Evolutionary conservation across 331 rosid species (phyloP), one percentile per base, ranked within the genome.

Genomic region (Phaseolus coccineus): DNA sequence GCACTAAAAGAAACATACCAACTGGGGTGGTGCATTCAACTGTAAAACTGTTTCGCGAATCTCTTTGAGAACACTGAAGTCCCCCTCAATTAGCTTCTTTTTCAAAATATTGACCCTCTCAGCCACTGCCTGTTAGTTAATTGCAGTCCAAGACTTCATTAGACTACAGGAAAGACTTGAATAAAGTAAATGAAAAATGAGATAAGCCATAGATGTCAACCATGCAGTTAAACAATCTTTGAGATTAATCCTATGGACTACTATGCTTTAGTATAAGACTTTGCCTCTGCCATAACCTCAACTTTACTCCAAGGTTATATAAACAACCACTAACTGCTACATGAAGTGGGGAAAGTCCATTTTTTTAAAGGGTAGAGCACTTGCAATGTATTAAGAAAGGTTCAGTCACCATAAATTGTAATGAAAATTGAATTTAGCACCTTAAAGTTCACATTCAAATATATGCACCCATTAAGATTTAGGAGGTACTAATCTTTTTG

Each of bases 11-110:
- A 53, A 53, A 65, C 86, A 63, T 91, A 96, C 98, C 96, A 96
- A 76, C 75, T 76, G 84, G 80, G 91, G 69, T 70, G 97, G 92
- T 63, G 98, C 96, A 79, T 85, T 84, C 83, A 96, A 67, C 85
- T 93, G 90, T 76, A 93, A 79, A 83, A 96, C 92, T 57, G 98
- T 90, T 79, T 88, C 80, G 7, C 99, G 97, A 84, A 96, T 96
- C 82, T 91, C 92, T 88, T 78, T 68, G 69, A 96, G 97, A 13
- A 80, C 85, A 79, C 83, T 82, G 79, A 88, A 91, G 50, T 96
- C 92, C 79, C 84, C 97, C 35, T 81, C 83, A 37, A 72, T 88
- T 76, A 96, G 79, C 89, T 88, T 90, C 74, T 65, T 85, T 87
- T 90, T 96, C 87, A 93, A 80, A 81, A 15, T 37, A 56, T 84